phyloP scores from a whole-genome alignment of 148 eudicot genomes.

The Arctostaphylos glauca region DNA sequence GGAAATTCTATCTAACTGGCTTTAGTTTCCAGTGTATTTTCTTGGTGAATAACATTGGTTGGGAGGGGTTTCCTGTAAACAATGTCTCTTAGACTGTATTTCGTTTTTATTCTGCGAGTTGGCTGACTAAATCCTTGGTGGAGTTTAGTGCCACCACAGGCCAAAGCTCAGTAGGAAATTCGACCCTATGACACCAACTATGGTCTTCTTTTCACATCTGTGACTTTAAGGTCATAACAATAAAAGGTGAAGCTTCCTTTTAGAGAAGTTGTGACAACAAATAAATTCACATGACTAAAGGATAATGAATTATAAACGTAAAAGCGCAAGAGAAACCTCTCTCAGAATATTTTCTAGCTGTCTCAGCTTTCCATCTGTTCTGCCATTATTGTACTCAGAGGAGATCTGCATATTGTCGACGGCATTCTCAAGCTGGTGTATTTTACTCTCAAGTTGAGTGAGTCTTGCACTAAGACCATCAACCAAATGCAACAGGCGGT shows the following conservation, averaged over 20 bases:
- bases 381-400: conserved; percentile 22
- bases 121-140: no score
- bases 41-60: no score
- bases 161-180: no score
- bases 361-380: conserved; percentile 23
- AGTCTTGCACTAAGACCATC: conserved; percentile 27
- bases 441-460: conserved; percentile 24
- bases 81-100: no score
- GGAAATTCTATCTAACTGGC: no score
- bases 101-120: no score
- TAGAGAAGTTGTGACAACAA: neutral
- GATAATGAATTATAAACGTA: neutral
- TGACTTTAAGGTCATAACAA: neutral
- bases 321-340: conserved; percentile 19
- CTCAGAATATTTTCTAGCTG: conserved; percentile 20
- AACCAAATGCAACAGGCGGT: conserved; percentile 20
- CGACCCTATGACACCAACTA: neutral
- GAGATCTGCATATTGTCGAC: conserved; percentile 25
- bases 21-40: no score
- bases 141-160: no score
- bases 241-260: neutral
- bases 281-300: neutral
- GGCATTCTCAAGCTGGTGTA: conserved; percentile 20
- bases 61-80: no score
- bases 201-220: neutral